Base-by-base conservation (phyloP, 176 grass and related monocot genomes). In the Stipa capillata region DNA sequence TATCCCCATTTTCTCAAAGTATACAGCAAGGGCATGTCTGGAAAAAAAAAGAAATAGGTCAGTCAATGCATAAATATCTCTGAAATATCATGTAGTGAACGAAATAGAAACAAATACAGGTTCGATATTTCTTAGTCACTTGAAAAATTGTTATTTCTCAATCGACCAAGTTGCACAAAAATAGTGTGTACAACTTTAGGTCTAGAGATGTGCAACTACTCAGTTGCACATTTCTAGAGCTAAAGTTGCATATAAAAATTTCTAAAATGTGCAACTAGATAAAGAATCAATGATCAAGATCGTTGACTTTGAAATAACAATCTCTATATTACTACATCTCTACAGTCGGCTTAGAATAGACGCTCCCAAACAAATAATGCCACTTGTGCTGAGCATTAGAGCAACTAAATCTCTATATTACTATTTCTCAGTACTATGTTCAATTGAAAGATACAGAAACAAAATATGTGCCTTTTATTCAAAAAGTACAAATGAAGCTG, bases 11-110 rank as follows among this genome's bases (percentile, higher is more conserved):
- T 61, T 54, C 60, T 88, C 70, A 89, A 41, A 89, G 82, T 76
- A 89, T 89, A 67, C 87, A 89, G 17, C 87, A 89, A 51, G 69
- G 51, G 48, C 87, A 89, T 29, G 72, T 85, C 87, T 89, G 82
- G 52, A 84, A 52, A 76, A 36, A 61, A 69, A 89, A 8, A 67
- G n/a, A 76, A 9, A 75, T 60, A 59, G 7, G 5, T 81, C 54
- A 85, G 63, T 81, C 5, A 40, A 42, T 0, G 37, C 4, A 25
- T 48, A 39, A 50, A 13, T 45, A 74, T 62, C 35, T n/a, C 11
- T 35, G n/a, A n/a, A 51, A 62, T 73, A 10, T 59, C 24, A 74
- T 12, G n/a, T 41, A 3, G 16, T 2, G 7, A 16, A 67, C 61
- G 45, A 51, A 40, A 65, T 1, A 85, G 41, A 66, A 74, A 42